Evolutionary conservation across 805 yeast genomes (phyloP), one percentile per base, ranked within the genome.

Genomic region (Nakazawaea anatomiae): DNA sequence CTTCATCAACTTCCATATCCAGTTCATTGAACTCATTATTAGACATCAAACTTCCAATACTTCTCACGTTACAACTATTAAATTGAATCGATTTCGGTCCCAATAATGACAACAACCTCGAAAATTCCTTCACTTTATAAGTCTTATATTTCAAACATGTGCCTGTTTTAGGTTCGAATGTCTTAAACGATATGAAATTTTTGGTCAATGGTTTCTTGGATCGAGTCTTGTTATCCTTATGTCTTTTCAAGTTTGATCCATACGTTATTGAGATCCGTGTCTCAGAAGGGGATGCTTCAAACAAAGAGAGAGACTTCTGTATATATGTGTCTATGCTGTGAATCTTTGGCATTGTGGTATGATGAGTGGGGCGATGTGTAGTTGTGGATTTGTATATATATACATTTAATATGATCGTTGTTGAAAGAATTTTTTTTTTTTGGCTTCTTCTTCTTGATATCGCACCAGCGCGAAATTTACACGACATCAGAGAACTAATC

Each of bases 61-160:
- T 46, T 42, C 45, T 51, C 14, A 45, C 50, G 6, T n/a, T 38
- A 2, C 27, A n/a, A 6, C 61, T 59, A 29, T 68, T 62, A 9
- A 71, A 62, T 43, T 69, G 69, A 47, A 83, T 85, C 4, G 83
- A 83, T 49, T 74, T 70, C 5, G 90, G 90, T 0, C 96, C 96
- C 45, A 89, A 61, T 6, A 87, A 85, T 46, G 87, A 78, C 62
- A 87, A 68, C 27, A 89, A 61, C 57, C 91, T 76, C 28, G 88
- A 81, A 43, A 90, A 76, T 64, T 89, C 96, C 62, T 89, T 88
- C 45, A 75, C 67, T 56, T 84, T 83, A 55, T 70, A 69, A 1
- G 92, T 82, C 53, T 71, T 73, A 61, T 74, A 80, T 54, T 73
- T 75, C 64, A 83, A 76, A 53, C 83, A 75, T 40, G 82, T 73